Evolutionary conservation across 306 rosid species (phyloP).

Genomic region (Prunus mira): DNA sequence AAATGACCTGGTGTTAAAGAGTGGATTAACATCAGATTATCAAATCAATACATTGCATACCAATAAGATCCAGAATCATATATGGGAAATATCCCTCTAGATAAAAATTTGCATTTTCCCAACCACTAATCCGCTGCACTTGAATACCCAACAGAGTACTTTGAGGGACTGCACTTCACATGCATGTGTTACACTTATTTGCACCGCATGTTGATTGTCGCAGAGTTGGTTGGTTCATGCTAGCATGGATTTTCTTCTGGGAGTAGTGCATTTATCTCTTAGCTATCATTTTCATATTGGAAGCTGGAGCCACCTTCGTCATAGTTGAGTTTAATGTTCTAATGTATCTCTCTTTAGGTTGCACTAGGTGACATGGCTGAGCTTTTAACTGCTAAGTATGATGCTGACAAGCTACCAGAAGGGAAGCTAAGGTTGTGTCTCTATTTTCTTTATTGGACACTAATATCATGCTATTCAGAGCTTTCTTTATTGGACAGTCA

Average conservation of each 20-base stretch:
- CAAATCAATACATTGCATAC: neutral
- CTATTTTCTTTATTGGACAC: neutral
- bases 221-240: neutral
- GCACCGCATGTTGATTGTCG: neutral
- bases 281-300: neutral
- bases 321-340: neutral
- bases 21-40: neutral
- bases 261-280: neutral
- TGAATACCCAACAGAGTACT: neutral
- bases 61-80: neutral
- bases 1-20: neutral
- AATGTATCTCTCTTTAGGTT: constrained; percentile 44
- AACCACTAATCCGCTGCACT: neutral
- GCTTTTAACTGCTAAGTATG: constrained; percentile 61
- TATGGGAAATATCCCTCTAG: neutral
- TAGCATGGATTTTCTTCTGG: neutral
- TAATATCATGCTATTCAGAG: neutral
- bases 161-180: neutral
- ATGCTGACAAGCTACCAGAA: constrained; percentile 75
- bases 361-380: constrained; percentile 93
- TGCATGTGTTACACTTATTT: neutral
- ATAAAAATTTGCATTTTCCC: neutral
- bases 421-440: constrained; percentile 78
- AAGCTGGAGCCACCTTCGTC: neutral
- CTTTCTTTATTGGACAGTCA: neutral